Conservation (phyloP, 2,329 filamentous ascomycete species). For the Pseudovirgaria hyperparasitica region DNA sequence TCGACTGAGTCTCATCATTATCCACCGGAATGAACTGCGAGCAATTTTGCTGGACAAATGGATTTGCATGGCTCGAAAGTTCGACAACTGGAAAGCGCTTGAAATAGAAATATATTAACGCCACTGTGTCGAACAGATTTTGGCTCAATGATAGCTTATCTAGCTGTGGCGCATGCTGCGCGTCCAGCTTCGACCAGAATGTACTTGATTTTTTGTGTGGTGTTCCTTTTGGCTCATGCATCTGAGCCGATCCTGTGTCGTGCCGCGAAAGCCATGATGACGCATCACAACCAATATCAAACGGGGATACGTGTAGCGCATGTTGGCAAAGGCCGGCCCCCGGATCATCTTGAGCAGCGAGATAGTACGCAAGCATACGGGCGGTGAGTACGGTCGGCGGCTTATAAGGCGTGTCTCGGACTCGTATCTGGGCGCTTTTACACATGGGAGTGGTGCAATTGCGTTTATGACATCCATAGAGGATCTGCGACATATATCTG, state of each 20-base stretch:
- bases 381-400: slow-evolving; percentile 73
- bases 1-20: no score
- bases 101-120: slow-evolving; percentile 21
- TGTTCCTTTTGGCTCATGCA: no score
- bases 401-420: slow-evolving; percentile 56
- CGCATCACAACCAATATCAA: slow-evolving; percentile 13
- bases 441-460: slow-evolving; percentile 66
- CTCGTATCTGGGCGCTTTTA: slow-evolving; percentile 61
- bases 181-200: no score
- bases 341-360: slow-evolving; percentile 69
- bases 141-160: slow-evolving; percentile 26
- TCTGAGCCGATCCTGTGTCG: neutral
- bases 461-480: slow-evolving; percentile 60
- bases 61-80: no score
- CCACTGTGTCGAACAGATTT: slow-evolving; percentile 34
- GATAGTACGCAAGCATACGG: slow-evolving; percentile 64
- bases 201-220: no score
- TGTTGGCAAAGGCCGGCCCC: slow-evolving; percentile 55
- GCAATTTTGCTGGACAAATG: no score
- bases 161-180: slow-evolving; percentile 4
- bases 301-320: slow-evolving; percentile 20
- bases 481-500: slow-evolving; percentile 71
- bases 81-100: slow-evolving; percentile 19
- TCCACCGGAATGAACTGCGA: no score
- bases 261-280: neutral